phyloP scores from a whole-genome alignment of 352 stramenopile species.

The Phytopythium cucurbitacearum region DNA sequence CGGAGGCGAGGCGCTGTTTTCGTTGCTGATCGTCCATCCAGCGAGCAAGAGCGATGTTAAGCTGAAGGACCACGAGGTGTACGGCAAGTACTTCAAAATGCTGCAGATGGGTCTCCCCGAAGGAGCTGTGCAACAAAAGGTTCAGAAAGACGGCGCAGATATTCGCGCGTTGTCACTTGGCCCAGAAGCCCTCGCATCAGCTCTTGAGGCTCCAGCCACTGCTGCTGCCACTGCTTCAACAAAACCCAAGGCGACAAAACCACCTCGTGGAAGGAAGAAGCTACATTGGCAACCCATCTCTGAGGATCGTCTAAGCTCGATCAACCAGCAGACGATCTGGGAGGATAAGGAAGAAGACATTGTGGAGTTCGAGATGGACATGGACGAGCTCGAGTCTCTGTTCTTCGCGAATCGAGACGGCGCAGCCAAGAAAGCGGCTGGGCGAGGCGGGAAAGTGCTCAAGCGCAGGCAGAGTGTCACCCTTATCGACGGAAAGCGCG shows the following conservation, averaged over 20 bases:
- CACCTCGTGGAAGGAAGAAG: conserved; percentile 72
- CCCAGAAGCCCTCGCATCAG: conserved; percentile 44
- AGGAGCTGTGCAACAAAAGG: conserved; percentile 82
- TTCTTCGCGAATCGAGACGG: conserved; percentile 72
- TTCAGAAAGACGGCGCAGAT: conserved; percentile 51
- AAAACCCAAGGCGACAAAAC: conserved; percentile 9
- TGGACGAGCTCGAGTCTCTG: conserved; percentile 83
- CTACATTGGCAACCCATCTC: conserved; percentile 88
- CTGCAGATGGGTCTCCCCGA: conserved; percentile 88
- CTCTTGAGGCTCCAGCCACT: conserved; percentile 9
- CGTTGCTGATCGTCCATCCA: conserved; percentile 17
- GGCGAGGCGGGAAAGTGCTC: conserved; percentile 30
- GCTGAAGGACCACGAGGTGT: conserved; percentile 53
- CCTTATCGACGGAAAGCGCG: conserved; percentile 94
- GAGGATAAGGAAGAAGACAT: conserved; percentile 72
- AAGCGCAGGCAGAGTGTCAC: conserved; percentile 82
- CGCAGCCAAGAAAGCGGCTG: conserved; percentile 42
- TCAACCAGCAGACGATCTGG: conserved; percentile 76
- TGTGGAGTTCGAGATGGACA: conserved; percentile 79
- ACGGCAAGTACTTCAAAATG: conserved; percentile 93
- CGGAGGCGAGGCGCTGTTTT: conserved; percentile 42
- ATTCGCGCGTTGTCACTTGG: conserved; percentile 59
- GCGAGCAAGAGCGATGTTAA: conserved; percentile 24
- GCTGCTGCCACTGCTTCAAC: background rate
- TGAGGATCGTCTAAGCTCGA: conserved; percentile 69